Conservation (phyloP, 257 asterid genomes). For the Capsicum baccatum region DNA sequence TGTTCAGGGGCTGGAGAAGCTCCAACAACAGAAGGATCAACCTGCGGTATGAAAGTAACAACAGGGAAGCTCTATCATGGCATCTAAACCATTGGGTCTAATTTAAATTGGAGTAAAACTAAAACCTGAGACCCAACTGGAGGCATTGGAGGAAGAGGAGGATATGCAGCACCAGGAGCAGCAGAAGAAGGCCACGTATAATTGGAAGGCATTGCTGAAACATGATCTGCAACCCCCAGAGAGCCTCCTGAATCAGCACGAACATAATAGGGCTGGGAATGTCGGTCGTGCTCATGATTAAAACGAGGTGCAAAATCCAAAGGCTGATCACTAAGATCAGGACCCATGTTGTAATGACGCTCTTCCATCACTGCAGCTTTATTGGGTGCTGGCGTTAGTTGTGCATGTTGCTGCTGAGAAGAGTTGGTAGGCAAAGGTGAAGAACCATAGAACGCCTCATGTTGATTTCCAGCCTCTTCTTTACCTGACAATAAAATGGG, state of each 20-base stretch:
- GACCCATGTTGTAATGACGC: slow-evolving; percentile 51
- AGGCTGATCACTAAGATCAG: slow-evolving; percentile 67
- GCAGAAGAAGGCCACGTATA: slow-evolving; percentile 69
- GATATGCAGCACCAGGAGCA: slow-evolving; percentile 59
- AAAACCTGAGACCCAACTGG: slow-evolving; percentile 74
- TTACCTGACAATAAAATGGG: slow-evolving; percentile 56
- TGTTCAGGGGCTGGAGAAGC: slow-evolving; percentile 71
- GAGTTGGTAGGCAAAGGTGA: slow-evolving; percentile 51
- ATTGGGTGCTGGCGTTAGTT: slow-evolving; percentile 48
- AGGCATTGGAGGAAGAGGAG: slow-evolving; percentile 58
- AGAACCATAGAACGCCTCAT: slow-evolving; percentile 57
- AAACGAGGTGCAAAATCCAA: slow-evolving; percentile 69
- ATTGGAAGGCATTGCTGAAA: slow-evolving; percentile 54
- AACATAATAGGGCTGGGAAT: slow-evolving; percentile 50
- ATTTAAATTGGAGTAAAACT: slow-evolving; percentile 32
- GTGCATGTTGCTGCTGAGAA: slow-evolving; percentile 52
- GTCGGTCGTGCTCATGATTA: slow-evolving; percentile 54
- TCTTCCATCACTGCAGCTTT: slow-evolving; percentile 60
- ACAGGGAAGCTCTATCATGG: slow-evolving; percentile 23
- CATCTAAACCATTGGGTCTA: neutral
- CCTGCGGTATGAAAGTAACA: slow-evolving; percentile 46
- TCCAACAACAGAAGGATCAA: slow-evolving; percentile 63
- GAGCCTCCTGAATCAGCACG: slow-evolving; percentile 56
- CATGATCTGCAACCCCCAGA: slow-evolving; percentile 59
- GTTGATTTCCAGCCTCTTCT: slow-evolving; percentile 56